Evolutionary conservation across 805 yeast species (phyloP).

Genomic region (Wickerhamomyces ciferrii): DNA sequence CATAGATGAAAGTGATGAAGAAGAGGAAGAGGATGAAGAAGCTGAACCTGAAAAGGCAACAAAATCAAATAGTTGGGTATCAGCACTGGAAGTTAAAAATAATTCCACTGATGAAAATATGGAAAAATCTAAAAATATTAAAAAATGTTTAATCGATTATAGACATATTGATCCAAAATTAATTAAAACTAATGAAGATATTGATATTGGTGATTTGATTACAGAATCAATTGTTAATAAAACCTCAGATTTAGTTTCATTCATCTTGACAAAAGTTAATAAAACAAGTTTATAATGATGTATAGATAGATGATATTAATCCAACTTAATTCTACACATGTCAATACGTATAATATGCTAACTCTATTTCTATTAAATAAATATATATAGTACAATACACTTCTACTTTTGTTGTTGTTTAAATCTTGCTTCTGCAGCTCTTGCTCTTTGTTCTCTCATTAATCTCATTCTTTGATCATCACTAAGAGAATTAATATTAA

Average conservation of each 20-base stretch:
- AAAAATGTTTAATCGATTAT: slow-evolving; percentile 56
- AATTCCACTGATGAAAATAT: slow-evolving; percentile 13
- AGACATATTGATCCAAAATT: slow-evolving; percentile 53
- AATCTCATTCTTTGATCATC: slow-evolving; percentile 72
- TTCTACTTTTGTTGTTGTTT: slow-evolving; percentile 21
- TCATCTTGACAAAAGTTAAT: slow-evolving; percentile 34
- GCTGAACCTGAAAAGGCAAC: slow-evolving; percentile 13
- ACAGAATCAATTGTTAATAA: slow-evolving; percentile 23
- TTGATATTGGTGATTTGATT: slow-evolving; percentile 26
- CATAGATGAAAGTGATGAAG: slow-evolving; percentile 6
- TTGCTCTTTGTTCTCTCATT: slow-evolving; percentile 91
- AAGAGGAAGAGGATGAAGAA: slow-evolving; percentile 19
- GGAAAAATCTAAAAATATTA: slow-evolving; percentile 38
- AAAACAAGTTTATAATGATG: slow-evolving; percentile 19
- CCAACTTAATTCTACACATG: too few relatives aligned
- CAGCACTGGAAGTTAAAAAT: slow-evolving; percentile 43
- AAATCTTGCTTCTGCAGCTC: slow-evolving; percentile 92
- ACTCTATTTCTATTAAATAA: neutral
- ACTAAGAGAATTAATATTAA: slow-evolving; percentile 54
- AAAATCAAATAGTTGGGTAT: slow-evolving; percentile 35
- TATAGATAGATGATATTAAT: too few relatives aligned
- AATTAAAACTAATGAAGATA: slow-evolving; percentile 3
- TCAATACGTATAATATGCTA: too few relatives aligned
- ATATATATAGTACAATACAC: neutral
- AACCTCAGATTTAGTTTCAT: slow-evolving; percentile 28